phyloP scores from a whole-genome alignment of 1,139 yeast genomes.

The Geotrichum europaeum region DNA sequence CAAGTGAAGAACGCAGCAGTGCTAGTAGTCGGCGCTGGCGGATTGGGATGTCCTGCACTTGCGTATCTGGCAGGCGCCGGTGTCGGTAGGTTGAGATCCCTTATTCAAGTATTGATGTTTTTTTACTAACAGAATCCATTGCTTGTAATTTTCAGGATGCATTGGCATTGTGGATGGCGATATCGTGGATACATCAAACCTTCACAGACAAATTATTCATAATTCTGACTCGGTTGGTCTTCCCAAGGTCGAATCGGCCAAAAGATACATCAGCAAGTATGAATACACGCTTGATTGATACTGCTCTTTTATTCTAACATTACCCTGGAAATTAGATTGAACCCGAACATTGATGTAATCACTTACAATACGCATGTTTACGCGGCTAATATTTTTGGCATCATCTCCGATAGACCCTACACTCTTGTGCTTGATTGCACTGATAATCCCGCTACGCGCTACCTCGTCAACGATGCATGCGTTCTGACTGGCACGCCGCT shows the following conservation, averaged over 20 bases:
- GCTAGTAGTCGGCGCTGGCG: conserved; percentile 92
- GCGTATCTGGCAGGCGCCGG: conserved; percentile 86
- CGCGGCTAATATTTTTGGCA: conserved; percentile 55
- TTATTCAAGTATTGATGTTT: background rate
- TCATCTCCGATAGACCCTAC: conserved; percentile 45
- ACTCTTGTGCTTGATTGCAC: conserved; percentile 89
- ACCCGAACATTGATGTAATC: conserved; percentile 57
- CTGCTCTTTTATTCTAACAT: background rate
- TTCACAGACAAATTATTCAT: conserved; percentile 87
- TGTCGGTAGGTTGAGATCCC: conserved; percentile 43
- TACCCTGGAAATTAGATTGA: conserved; percentile 36
- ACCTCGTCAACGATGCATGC: conserved; percentile 79
- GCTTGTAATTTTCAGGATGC: conserved; percentile 22
- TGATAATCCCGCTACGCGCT: conserved; percentile 84
- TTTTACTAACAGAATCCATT: background rate
- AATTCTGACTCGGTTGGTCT: conserved; percentile 58
- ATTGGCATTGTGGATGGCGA: conserved; percentile 89
- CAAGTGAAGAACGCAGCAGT: conserved; percentile 52
- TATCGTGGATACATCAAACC: conserved; percentile 71
- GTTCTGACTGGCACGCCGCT: conserved; percentile 64
- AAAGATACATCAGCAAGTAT: conserved; percentile 39
- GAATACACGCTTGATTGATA: conserved; percentile 3
- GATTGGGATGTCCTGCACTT: conserved; percentile 89
- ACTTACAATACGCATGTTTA: conserved; percentile 50
- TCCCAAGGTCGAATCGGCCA: conserved; percentile 76